phyloP scores from a whole-genome alignment of 2,329 filamentous ascomycete genomes.

The Neonectria ditissima region DNA sequence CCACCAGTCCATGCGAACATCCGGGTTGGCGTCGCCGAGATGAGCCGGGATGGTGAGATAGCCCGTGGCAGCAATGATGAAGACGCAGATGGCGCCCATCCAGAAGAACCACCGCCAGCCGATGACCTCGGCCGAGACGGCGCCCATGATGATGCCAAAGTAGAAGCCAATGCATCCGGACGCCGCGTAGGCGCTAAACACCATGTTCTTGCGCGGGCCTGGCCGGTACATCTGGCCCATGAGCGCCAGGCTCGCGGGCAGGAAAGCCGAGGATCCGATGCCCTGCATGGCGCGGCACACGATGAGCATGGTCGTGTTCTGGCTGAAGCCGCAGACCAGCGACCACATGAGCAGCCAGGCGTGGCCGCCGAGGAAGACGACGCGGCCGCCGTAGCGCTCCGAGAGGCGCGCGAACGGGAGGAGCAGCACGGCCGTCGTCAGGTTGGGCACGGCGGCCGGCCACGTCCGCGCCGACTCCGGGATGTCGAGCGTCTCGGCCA shows the following conservation, averaged over 20 bases:
- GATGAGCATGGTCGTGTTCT: conserved; percentile 75
- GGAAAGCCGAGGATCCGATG: conserved; percentile 75
- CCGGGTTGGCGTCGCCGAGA: conserved; percentile 43
- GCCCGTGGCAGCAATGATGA: conserved; percentile 61
- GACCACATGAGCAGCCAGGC: conserved; percentile 76
- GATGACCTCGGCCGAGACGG: conserved; percentile 69
- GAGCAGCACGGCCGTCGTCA: conserved; percentile 68
- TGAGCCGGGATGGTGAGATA: conserved; percentile 53
- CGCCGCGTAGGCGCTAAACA: conserved; percentile 70
- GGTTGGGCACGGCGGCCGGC: conserved; percentile 72
- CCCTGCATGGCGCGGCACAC: conserved; percentile 79
- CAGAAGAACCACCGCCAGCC: conserved; percentile 79
- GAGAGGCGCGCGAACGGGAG: conserved; percentile 71
- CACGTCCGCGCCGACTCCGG: conserved; percentile 70
- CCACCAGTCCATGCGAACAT: conserved; percentile 73
- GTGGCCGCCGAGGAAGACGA: conserved; percentile 68
- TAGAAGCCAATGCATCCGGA: conserved; percentile 70
- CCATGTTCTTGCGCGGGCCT: conserved; percentile 77
- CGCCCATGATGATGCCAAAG: conserved; percentile 75
- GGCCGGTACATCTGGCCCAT: conserved; percentile 76
- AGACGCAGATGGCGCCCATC: conserved; percentile 62
- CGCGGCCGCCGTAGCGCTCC: conserved; percentile 71
- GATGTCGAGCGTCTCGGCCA: conserved; percentile 73
- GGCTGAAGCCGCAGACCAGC: conserved; percentile 75
- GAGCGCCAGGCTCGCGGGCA: conserved; percentile 75